phyloP scores from a whole-genome alignment of 2,329 filamentous ascomycete species.

The Davidsoniella virescens region DNA sequence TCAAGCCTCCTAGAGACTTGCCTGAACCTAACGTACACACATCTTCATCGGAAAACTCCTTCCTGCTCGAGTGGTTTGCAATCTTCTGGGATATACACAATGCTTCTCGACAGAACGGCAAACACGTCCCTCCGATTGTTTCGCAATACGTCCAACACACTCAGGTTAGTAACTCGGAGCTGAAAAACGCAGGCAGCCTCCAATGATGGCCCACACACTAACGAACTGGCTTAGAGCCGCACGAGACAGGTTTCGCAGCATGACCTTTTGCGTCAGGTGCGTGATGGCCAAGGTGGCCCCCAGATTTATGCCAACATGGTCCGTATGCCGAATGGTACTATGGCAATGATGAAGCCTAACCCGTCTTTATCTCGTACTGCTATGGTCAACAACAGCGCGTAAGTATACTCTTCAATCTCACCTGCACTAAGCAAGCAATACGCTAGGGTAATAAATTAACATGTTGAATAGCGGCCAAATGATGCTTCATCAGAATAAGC shows the following conservation, averaged over 20 bases:
- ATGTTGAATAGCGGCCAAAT: slow-evolving; percentile 8
- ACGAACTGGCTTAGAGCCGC: slow-evolving; percentile 45
- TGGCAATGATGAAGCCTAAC: slow-evolving; percentile 43
- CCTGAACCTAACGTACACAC: slow-evolving; percentile 55
- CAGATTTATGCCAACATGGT: slow-evolving; percentile 49
- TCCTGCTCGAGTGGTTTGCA: slow-evolving; percentile 95
- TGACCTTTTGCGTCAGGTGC: slow-evolving; percentile 58
- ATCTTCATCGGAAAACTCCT: slow-evolving; percentile 48
- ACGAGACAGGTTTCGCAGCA: slow-evolving; percentile 62
- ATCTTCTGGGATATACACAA: slow-evolving; percentile 94
- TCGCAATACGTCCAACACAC: slow-evolving; percentile 67
- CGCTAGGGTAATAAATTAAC: not conserved
- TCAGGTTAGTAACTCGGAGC: slow-evolving; percentile 43
- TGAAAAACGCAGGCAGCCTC: slow-evolving; percentile 10
- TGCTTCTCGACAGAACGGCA: slow-evolving; percentile 49
- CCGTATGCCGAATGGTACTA: slow-evolving; percentile 46
- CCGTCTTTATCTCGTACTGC: slow-evolving; percentile 54
- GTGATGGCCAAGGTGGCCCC: slow-evolving; percentile 35
- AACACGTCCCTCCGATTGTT: slow-evolving; percentile 45
- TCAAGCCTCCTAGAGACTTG: slow-evolving; percentile 63
- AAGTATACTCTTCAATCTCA: not conserved
- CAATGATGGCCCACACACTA: slow-evolving; percentile 13
- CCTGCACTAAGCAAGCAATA: not conserved
- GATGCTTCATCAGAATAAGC: slow-evolving; percentile 39
- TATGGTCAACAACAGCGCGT: slow-evolving; percentile 59